Evolutionary conservation across 2,329 filamentous ascomycete genomes (phyloP).

Genomic region (Lachnellula cervina): DNA sequence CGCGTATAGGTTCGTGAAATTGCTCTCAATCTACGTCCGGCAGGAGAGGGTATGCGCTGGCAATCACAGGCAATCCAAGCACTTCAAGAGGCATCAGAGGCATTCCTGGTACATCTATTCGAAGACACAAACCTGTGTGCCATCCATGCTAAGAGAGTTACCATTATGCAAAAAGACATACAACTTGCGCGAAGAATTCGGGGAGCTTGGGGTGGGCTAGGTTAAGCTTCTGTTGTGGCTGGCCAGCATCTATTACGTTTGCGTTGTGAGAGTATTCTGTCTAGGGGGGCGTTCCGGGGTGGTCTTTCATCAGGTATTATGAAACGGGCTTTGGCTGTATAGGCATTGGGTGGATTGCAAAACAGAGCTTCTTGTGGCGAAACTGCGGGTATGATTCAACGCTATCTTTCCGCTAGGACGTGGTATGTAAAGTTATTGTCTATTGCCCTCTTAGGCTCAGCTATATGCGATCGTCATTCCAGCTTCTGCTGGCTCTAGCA

Average conservation of each 20-base stretch:
- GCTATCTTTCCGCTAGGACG: background rate
- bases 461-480: constrained; percentile 29
- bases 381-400: background rate
- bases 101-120: constrained; percentile 93
- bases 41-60: constrained; percentile 75
- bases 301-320: constrained; percentile 2
- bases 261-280: constrained; percentile 1
- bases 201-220: constrained; percentile 70
- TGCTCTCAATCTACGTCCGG: constrained; percentile 57
- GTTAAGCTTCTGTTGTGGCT: constrained; percentile 28
- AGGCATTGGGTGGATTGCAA: background rate
- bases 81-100: constrained; percentile 92
- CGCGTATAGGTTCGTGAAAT: constrained; percentile 61
- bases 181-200: constrained; percentile 80
- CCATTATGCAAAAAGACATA: constrained; percentile 97
- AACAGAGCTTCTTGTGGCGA: background rate
- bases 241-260: background rate
- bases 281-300: constrained; percentile 3
- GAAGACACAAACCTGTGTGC: constrained; percentile 95
- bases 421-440: background rate
- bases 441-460: constrained; percentile 10
- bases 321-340: background rate
- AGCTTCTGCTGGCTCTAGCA: constrained; percentile 83
- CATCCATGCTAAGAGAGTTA: constrained; percentile 93
- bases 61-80: constrained; percentile 93